Conservation (phyloP, 1,284 basidiomycete genomes). For the Baeospora myosura region DNA sequence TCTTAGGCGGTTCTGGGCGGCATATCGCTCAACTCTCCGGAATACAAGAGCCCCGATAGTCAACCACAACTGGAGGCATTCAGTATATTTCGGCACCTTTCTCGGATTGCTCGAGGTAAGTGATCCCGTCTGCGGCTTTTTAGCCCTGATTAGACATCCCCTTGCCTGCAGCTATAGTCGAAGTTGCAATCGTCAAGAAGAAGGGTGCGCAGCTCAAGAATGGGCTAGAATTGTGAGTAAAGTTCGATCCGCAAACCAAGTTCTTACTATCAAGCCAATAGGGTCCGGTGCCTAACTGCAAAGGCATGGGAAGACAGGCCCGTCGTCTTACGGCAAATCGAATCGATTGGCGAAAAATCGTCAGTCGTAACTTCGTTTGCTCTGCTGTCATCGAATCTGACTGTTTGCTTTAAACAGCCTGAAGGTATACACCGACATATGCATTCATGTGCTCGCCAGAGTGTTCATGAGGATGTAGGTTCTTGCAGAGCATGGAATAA, state of each 20-base stretch:
- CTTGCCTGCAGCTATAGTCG: slow-evolving; percentile 49
- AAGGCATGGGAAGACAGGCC: slow-evolving; percentile 84
- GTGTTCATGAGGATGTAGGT: slow-evolving; percentile 36
- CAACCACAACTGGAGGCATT: slow-evolving; percentile 65
- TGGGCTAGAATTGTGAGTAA: slow-evolving; percentile 60
- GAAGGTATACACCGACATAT: slow-evolving; percentile 35
- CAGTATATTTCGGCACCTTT: slow-evolving; percentile 58
- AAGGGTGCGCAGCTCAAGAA: slow-evolving; percentile 59
- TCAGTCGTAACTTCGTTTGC: slow-evolving; percentile 30
- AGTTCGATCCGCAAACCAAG: slow-evolving; percentile 1
- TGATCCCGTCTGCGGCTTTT: neutral
- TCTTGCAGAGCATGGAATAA: slow-evolving; percentile 64
- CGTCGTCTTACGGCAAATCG: slow-evolving; percentile 70
- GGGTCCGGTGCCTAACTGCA: slow-evolving; percentile 63
- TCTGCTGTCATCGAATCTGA: slow-evolving; percentile 3
- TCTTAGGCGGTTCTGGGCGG: slow-evolving; percentile 69
- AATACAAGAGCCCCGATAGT: slow-evolving; percentile 63
- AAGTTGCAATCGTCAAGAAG: slow-evolving; percentile 58
- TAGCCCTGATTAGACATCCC: neutral
- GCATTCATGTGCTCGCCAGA: slow-evolving; percentile 6
- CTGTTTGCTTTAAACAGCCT: slow-evolving; percentile 37
- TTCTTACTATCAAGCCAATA: slow-evolving; percentile 22
- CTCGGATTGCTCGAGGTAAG: slow-evolving; percentile 60
- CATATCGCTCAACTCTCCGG: slow-evolving; percentile 55
- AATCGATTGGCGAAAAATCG: slow-evolving; percentile 83